Evolutionary conservation across 1,284 basidiomycete genomes (phyloP), one percentile per base, ranked within the genome.

Genomic region (Pseudozyma flocculosa): DNA sequence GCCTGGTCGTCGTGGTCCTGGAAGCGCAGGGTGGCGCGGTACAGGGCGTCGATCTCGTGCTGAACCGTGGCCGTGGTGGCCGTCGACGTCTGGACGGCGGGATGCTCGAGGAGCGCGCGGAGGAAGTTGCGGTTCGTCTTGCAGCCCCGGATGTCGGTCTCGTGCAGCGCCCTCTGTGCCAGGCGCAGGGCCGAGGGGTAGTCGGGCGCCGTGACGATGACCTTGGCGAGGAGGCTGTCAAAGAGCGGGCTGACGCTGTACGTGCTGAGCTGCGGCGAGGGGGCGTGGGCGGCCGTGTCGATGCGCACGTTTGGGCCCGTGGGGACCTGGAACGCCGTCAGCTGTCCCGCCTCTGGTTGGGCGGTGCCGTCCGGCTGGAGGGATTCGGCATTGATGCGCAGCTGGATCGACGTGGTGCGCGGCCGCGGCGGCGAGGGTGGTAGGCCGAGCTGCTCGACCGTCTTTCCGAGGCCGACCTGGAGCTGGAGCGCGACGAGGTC

Each of bases 201-300:
- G 34, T 17, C 54, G 13, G 51, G 43, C 1, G 60, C 58, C 10
- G 67, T 61, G 17, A 70, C 54, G 45, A 72, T 61, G 10, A 70
- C 43, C 38, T 72, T 72, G 10, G 67, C 69, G 38, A 72, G 29
- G 37, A 72, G 43, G 21, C 58, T 66, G 49, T 72, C 69, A 45
- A 67, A 72, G 3, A 58, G 40, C 15, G 65, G 48, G n/a, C 40
- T 48, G 15, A 56, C 54, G 5, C 9, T 29, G 24, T 62, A 71
- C 21, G 3, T 9, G 3, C 53, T 58, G 30, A 53, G 9, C 1
- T 3, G 3, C 2, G 50, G 44, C n/a, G 45, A 53, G 1, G 68
- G 64, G 1, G 68, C 22, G 34, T 68, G 61, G 2, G 58, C 59
- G 3, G 61, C 66, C 3, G 62, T 68, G 30, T 71, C 68, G n/a